Evolutionary conservation across 1,284 basidiomycete species (phyloP).

Genomic region (Phylloboletellus chloephorus): DNA sequence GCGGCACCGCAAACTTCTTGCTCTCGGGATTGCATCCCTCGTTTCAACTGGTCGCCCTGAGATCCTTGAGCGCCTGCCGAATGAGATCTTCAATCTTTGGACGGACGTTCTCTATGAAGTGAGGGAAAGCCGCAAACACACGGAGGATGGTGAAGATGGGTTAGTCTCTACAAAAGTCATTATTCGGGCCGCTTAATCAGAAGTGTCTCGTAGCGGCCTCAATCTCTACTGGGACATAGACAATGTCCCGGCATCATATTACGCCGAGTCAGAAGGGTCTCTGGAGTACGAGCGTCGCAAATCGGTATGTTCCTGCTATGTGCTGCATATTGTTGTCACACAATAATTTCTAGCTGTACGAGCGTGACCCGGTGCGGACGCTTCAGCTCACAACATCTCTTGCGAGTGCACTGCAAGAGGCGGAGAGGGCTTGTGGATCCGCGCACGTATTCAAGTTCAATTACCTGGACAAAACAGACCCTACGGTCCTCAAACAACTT

Average conservation of each 20-base stretch:
- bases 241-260: slow-evolving; percentile 50
- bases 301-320: slow-evolving; percentile 40
- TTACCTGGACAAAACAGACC: slow-evolving; percentile 63
- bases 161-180: slow-evolving; percentile 4
- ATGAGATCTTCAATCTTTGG: slow-evolving; percentile 85
- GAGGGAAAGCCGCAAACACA: slow-evolving; percentile 55
- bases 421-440: slow-evolving; percentile 53
- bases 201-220: slow-evolving; percentile 29
- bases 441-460: slow-evolving; percentile 48
- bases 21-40: slow-evolving; percentile 68
- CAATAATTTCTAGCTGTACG: slow-evolving; percentile 46
- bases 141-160: slow-evolving; percentile 38
- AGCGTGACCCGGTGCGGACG: slow-evolving; percentile 63
- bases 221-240: slow-evolving; percentile 64
- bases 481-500: slow-evolving; percentile 64
- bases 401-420: slow-evolving; percentile 52
- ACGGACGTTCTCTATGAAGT: slow-evolving; percentile 86
- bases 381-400: slow-evolving; percentile 57
- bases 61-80: slow-evolving; percentile 63
- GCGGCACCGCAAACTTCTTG: slow-evolving; percentile 65
- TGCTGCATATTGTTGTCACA: slow-evolving; percentile 5
- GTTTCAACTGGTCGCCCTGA: slow-evolving; percentile 65
- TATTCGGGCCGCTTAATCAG: neutral
- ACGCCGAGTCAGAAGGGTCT: slow-evolving; percentile 55
- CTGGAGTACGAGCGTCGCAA: slow-evolving; percentile 66